A percentile compares a stretch with the other conserved stretches of the same genome.
Conservation (phyloP, 1,139 yeast species). For the Candida sp. region DNA sequence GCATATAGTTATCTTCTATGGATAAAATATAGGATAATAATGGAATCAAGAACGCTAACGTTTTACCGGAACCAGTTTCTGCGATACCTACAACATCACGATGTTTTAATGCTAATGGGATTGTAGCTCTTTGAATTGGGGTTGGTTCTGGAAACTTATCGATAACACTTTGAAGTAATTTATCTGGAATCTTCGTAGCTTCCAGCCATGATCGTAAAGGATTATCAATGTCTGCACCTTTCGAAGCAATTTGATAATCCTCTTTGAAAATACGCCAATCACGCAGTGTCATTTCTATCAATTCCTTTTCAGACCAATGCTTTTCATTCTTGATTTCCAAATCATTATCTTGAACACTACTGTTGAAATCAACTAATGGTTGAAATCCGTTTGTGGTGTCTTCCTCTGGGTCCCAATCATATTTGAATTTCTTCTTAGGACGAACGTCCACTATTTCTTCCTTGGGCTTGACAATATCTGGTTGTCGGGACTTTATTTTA, state of each 20-base stretch:
- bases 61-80: conserved; percentile 95
- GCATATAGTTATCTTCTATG: conserved; percentile 32
- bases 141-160: conserved; percentile 60
- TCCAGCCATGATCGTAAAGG: conserved; percentile 81
- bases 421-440: conserved; percentile 43
- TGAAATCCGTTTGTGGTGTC: conserved; percentile 53
- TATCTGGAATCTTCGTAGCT: conserved; percentile 39
- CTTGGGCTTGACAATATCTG: conserved; percentile 3
- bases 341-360: conserved; percentile 5
- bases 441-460: conserved; percentile 2
- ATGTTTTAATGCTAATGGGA: conserved; percentile 63
- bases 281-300: conserved; percentile 65
- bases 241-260: conserved; percentile 65
- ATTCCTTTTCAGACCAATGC: conserved; percentile 72
- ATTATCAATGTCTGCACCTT: conserved; percentile 47
- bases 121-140: conserved; percentile 85
- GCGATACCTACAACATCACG: conserved; percentile 88
- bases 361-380: conserved; percentile 31
- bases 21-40: conserved; percentile 53
- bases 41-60: conserved; percentile 81
- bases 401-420: conserved; percentile 68
- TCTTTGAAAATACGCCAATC: conserved; percentile 92
- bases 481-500: conserved; percentile 10
- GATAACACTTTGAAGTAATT: conserved; percentile 35
- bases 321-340: conserved; percentile 18